Conservation (phyloP, 306 rosid genomes). For the Coriaria nepalensis region DNA sequence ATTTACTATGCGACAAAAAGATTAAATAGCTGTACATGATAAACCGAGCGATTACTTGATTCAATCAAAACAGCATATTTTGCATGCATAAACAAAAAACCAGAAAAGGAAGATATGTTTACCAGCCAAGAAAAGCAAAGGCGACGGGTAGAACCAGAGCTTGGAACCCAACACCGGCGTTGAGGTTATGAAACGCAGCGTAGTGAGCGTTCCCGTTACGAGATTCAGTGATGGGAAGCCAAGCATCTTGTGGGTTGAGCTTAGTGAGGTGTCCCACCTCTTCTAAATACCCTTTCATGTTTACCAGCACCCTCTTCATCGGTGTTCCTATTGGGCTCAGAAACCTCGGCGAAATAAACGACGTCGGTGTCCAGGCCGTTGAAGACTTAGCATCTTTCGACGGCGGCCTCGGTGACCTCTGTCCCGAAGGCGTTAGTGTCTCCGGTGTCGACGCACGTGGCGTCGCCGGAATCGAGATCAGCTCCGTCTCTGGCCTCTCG, state of each 20-base stretch:
- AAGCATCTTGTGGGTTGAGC: constrained; percentile 95
- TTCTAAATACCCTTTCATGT: constrained; percentile 94
- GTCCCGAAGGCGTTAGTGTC: constrained; percentile 76
- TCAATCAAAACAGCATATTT: too few relatives aligned
- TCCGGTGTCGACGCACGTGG: constrained; percentile 93
- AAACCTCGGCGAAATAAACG: constrained; percentile 93
- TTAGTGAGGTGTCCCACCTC: constrained; percentile 93
- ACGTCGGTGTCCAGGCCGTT: constrained; percentile 93
- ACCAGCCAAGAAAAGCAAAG: constrained; percentile 96
- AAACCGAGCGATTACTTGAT: too few relatives aligned
- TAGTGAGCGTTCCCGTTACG: constrained; percentile 96
- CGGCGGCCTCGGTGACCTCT: constrained; percentile 70
- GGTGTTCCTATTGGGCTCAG: constrained; percentile 95
- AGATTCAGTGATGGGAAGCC: constrained; percentile 99
- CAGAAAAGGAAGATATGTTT: constrained; percentile 3
- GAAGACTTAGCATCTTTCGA: constrained; percentile 82
- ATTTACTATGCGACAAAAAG: too few relatives aligned
- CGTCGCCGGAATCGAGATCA: constrained; percentile 88
- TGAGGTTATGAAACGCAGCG: constrained; percentile 95
- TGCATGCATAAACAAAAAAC: not conserved
- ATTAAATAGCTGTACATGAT: too few relatives aligned
- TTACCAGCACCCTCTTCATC: constrained; percentile 81
- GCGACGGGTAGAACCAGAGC: constrained; percentile 91
- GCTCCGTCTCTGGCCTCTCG: constrained; percentile 90
- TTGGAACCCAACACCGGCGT: constrained; percentile 95